A percentile compares a stretch with the other conserved stretches of the same genome.
These are phyloP conservation scores for Paracoccidioides lutzii DNA, from an alignment of 2,329 filamentous ascomycete genomes.

Conservation along the genomic window DNA sequence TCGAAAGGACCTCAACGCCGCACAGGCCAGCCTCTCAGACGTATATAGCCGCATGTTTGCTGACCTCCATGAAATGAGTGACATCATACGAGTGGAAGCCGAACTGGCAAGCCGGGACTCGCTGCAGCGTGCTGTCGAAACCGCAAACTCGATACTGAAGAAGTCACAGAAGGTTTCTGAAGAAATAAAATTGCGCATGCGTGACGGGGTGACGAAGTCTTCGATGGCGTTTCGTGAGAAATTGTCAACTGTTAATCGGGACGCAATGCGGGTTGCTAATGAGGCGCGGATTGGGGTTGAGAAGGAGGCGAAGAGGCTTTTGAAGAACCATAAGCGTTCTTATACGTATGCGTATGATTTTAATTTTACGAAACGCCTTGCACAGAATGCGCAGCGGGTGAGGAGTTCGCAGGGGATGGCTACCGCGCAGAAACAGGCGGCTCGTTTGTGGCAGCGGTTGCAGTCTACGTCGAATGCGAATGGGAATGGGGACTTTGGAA, in stretches of 20 bases:
- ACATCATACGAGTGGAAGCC: slow-evolving; percentile 21
- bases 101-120: slow-evolving; percentile 17
- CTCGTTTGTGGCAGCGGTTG: neutral
- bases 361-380: slow-evolving; percentile 12
- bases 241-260: slow-evolving; percentile 17
- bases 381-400: slow-evolving; percentile 18
- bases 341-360: too few relatives aligned
- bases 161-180: slow-evolving; percentile 25
- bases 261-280: slow-evolving; percentile 18
- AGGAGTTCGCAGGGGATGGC: slow-evolving; percentile 20
- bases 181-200: slow-evolving; percentile 18
- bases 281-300: slow-evolving; percentile 14
- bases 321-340: slow-evolving; percentile 11
- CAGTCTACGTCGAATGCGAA: neutral
- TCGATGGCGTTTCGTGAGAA: slow-evolving; percentile 22
- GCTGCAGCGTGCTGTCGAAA: slow-evolving; percentile 13
- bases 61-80: slow-evolving; percentile 26
- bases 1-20: slow-evolving; percentile 24
- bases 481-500: too few relatives aligned
- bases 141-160: slow-evolving; percentile 17
- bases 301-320: slow-evolving; percentile 14
- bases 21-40: slow-evolving; percentile 27
- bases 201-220: slow-evolving; percentile 21
- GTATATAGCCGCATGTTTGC: slow-evolving; percentile 27
- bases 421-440: slow-evolving; percentile 24